Base-by-base conservation (phyloP, 306 rosid genomes). In the Leucaena leucocephala region DNA sequence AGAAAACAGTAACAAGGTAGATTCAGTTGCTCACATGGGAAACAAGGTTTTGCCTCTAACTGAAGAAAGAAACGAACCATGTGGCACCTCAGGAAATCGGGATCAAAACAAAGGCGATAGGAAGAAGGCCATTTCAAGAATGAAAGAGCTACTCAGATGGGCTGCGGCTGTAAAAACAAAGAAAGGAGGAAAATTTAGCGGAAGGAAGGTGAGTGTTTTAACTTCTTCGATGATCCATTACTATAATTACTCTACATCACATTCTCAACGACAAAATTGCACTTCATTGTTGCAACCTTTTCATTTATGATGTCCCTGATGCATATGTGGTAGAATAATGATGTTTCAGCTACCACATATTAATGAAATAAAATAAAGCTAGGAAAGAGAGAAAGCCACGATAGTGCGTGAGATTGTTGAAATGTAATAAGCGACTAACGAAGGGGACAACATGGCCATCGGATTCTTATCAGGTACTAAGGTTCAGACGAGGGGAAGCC, bases 91-190 rank as follows among this genome's bases (percentile, higher is more conserved):
- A 59, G 86, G 78, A 33, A 78, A 75, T 82, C 85, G 88, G 76
- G 92, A 80, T 27, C 80, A 52, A 71, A 1, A 35, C 15, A 91
- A 86, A 34, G 89, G 85, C 50, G 90, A 88, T 3, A 90, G 76
- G 74, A 75, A 75, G 74, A 91, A 88, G 82, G 57, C 89, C 66
- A 59, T 89, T 68, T 88, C 98, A 8, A 95, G 92, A 86, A 87
- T 95, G 96, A 95, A 93, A 80, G 96, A 95, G 89, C 85, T 95
- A 0, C 81, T 93, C 67, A 89, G 96, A 87, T 93, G 99, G 99
- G 97, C 93, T 55, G 86, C 93, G 19, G 82, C 90, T 73, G 79
- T 90, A 21, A 95, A 85, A 82, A 73, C 97, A 75, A 96, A 91
- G 46, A 95, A 82, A 80, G 92, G 89, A 54, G 89, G 86, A 22